Conservation (phyloP, 306 rosid genomes). For the Malus asiatica region DNA sequence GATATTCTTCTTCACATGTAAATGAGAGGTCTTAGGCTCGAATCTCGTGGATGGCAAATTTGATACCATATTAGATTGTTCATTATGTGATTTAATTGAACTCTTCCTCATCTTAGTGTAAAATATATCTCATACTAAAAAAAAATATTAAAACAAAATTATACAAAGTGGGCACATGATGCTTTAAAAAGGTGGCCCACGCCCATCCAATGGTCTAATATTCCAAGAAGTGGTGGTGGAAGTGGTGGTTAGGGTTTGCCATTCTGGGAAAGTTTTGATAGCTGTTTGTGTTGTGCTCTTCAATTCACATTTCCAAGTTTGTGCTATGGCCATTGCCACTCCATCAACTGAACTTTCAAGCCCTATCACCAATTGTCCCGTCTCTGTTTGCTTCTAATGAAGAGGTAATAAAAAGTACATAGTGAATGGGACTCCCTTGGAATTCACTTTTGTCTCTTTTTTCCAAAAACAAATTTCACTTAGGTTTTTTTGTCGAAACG, state of each 20-base stretch:
- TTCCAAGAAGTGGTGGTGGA: slow-evolving; percentile 9
- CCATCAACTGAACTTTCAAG: slow-evolving; percentile 33
- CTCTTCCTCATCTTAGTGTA: too few relatives aligned
- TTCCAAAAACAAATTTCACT: slow-evolving; percentile 4
- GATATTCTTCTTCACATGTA: too few relatives aligned
- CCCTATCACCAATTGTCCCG: slow-evolving; percentile 17
- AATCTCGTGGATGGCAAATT: too few relatives aligned
- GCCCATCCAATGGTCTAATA: slow-evolving; percentile 22
- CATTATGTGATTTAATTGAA: too few relatives aligned
- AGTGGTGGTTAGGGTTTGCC: slow-evolving; percentile 29
- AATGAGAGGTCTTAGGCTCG: too few relatives aligned
- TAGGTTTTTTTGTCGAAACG: neutral
- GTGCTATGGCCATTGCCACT: slow-evolving; percentile 6
- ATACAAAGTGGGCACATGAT: neutral
- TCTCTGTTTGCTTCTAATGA: slow-evolving; percentile 24
- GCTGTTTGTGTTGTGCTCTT: slow-evolving; percentile 16
- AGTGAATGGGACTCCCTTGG: slow-evolving; percentile 2
- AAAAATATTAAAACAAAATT: neutral
- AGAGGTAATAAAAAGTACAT: slow-evolving; percentile 31
- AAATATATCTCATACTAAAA: too few relatives aligned
- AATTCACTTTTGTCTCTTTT: slow-evolving; percentile 24
- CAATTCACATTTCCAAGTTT: slow-evolving; percentile 28
- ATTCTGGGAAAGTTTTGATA: slow-evolving; percentile 29
- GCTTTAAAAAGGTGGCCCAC: neutral
- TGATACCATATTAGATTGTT: too few relatives aligned